These are phyloP conservation scores for Albizia julibrissin DNA, from an alignment of 306 rosid species.

Conservation along the genomic window DNA sequence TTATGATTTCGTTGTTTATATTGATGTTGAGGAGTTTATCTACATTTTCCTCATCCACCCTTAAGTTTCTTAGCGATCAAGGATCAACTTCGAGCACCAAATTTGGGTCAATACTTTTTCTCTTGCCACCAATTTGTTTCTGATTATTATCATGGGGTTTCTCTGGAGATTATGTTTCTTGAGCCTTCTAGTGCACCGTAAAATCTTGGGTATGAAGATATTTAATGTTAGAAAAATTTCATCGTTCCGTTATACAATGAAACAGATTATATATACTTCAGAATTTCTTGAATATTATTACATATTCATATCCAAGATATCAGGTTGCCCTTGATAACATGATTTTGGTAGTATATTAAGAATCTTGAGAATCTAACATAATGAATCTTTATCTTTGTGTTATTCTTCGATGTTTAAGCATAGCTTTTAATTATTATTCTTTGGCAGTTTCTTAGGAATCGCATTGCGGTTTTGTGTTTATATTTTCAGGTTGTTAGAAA, in stretches of 20 bases:
- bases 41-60: background rate
- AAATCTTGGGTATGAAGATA: background rate
- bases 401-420: background rate
- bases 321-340: background rate
- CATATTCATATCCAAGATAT: too few species aligned
- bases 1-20: background rate
- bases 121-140: background rate
- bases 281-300: background rate
- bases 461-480: background rate
- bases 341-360: background rate
- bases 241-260: background rate
- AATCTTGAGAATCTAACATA: background rate
- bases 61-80: background rate
- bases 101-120: background rate
- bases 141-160: background rate
- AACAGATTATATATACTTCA: background rate
- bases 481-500: slow-evolving; percentile 4
- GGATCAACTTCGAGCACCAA: background rate
- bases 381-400: background rate
- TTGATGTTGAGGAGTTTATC: background rate
- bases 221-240: background rate
- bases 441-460: background rate
- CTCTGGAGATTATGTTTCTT: background rate
- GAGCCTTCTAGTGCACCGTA: background rate
- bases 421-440: background rate